These are phyloP conservation scores for Lanmaoa pseudosensibilis DNA, from an alignment of 768 basidiomycete genomes.

Conservation along the genomic window DNA sequence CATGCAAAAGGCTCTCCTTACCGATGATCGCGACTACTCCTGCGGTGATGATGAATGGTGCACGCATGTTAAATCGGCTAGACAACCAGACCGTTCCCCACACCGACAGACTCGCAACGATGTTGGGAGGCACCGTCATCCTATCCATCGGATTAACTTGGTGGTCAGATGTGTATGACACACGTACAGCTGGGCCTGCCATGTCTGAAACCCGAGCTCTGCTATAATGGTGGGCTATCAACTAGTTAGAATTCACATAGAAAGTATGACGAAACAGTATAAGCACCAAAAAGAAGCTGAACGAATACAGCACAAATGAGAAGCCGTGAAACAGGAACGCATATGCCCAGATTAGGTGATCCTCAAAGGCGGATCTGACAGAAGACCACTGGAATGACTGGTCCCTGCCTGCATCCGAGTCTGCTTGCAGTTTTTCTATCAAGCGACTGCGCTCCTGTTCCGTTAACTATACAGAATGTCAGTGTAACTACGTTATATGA, in stretches of 20 bases:
- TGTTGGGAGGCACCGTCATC: constrained; percentile 59
- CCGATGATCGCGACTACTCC: constrained; percentile 54
- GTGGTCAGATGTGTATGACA: neutral
- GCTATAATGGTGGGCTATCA: constrained; percentile 60
- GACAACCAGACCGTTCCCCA: constrained; percentile 52
- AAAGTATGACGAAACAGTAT: neutral
- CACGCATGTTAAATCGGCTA: constrained; percentile 44
- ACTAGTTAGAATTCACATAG: neutral
- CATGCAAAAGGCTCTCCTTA: constrained; percentile 18
- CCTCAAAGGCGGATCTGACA: constrained; percentile 54
- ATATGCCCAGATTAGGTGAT: constrained; percentile 62
- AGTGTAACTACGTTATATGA: neutral
- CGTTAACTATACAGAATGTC: constrained; percentile 42
- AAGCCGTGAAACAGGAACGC: constrained; percentile 61
- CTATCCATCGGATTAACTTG: constrained; percentile 27
- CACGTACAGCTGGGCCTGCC: constrained; percentile 59
- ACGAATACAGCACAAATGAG: constrained; percentile 56
- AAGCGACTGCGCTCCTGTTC: constrained; percentile 51
- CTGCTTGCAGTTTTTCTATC: constrained; percentile 47
- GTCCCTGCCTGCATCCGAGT: constrained; percentile 52
- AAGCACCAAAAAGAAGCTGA: constrained; percentile 55
- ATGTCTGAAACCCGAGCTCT: constrained; percentile 53
- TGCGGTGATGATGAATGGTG: constrained; percentile 52
- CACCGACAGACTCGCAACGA: constrained; percentile 49
- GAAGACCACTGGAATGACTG: constrained; percentile 60